Percentiles rank a stretch among this genome's conserved stretches.
Conservation (phyloP, 495 filamentous ascomycete genomes). For the Aspergillus sparsus region DNA sequence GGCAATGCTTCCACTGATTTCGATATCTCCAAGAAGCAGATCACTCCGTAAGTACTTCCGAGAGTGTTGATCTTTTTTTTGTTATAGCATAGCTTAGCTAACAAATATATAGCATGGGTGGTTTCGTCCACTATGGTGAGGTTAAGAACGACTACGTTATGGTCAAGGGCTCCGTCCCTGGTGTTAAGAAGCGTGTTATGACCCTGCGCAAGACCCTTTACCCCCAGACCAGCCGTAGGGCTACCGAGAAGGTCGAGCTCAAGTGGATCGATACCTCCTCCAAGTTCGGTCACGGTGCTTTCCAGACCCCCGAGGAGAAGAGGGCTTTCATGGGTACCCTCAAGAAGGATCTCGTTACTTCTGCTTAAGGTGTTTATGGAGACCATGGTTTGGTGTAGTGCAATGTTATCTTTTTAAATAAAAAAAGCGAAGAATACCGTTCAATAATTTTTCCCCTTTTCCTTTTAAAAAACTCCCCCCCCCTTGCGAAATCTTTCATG, state of each 20-base stretch:
- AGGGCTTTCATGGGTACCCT: conserved; percentile 93
- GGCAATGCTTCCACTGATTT: conserved; percentile 92
- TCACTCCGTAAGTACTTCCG: conserved; percentile 86
- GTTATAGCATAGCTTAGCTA: neutral
- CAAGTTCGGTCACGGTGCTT: conserved; percentile 99
- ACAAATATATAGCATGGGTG: conserved; percentile 76
- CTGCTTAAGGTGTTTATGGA: conserved; percentile 65
- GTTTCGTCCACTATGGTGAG: conserved; percentile 98
- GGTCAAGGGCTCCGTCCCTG: conserved; percentile 95
- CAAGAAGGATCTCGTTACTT: conserved; percentile 91
- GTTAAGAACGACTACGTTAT: conserved; percentile 99
- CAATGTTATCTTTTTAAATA: conserved; percentile 51
- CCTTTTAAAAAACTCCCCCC: neutral
- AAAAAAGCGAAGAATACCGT: conserved; percentile 48
- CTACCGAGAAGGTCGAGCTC: conserved; percentile 98
- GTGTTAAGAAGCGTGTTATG: conserved; percentile 99
- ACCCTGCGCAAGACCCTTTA: conserved; percentile 99
- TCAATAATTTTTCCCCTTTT: conserved; percentile 20
- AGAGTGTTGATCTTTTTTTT: neutral
- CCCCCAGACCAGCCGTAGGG: conserved; percentile 89
- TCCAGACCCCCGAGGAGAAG: conserved; percentile 98
- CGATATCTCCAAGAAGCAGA: conserved; percentile 98
- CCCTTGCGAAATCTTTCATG: conserved; percentile 10
- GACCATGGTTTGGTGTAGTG: conserved; percentile 41
- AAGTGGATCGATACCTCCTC: conserved; percentile 99